These are phyloP conservation scores for Platismatia glauca DNA, from an alignment of 495 filamentous ascomycete species.

Conservation along the genomic window DNA sequence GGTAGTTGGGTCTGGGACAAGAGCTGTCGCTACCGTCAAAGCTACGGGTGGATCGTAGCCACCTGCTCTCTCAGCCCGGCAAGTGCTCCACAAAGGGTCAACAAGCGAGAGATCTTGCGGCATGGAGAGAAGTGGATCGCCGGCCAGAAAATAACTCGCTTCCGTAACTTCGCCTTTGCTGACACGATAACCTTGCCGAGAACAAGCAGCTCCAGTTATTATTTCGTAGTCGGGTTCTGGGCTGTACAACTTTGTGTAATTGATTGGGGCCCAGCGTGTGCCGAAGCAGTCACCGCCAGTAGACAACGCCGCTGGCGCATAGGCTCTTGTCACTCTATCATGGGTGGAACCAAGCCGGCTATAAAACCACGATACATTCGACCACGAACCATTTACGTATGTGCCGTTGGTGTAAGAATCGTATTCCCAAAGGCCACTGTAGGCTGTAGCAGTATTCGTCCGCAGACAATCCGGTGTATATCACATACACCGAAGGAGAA, in stretches of 20 bases:
- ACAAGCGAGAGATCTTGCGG: background rate
- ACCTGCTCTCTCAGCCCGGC: background rate
- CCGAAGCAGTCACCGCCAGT: conserved; percentile 1
- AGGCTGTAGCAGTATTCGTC: no score
- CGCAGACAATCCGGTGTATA: background rate
- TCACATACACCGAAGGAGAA: conserved; percentile 6
- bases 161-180: background rate
- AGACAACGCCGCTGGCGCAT: background rate
- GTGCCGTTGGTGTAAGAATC: no score
- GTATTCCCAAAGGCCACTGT: no score
- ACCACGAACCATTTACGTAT: no score
- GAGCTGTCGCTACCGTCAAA: background rate
- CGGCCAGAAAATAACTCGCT: background rate
- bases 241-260: conserved; percentile 3
- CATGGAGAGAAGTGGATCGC: background rate
- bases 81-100: conserved; percentile 1
- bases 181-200: background rate
- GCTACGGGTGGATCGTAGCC: background rate
- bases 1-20: background rate
- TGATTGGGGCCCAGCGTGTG: conserved; percentile 2
- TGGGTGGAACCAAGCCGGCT: background rate
- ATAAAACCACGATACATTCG: background rate
- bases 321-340: background rate
- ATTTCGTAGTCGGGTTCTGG: conserved; percentile 3
- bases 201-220: conserved; percentile 3